phyloP scores from a whole-genome alignment of 495 filamentous ascomycete genomes.

The Penicillium lagena region DNA sequence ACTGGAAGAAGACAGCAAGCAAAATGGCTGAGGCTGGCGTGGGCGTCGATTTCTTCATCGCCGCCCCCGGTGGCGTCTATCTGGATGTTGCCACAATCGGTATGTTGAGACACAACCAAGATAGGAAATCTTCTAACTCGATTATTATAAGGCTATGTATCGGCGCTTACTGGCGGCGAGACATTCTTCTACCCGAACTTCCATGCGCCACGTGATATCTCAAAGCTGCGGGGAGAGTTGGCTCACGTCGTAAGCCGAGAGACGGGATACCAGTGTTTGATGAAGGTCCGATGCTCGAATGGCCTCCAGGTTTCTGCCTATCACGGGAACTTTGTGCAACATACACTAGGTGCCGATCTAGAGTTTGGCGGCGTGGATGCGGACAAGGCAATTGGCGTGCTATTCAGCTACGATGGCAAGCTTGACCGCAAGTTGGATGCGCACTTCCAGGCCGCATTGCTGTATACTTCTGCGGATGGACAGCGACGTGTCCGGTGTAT shows the following conservation, averaged over 20 bases:
- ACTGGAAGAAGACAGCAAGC: constrained; percentile 73
- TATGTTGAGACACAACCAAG: constrained; percentile 30
- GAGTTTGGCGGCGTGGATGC: constrained; percentile 91
- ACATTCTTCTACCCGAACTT: constrained; percentile 96
- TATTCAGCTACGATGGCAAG: constrained; percentile 96
- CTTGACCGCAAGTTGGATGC: constrained; percentile 93
- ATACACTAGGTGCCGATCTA: constrained; percentile 89
- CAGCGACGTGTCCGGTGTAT: constrained; percentile 87
- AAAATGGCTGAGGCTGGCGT: constrained; percentile 86
- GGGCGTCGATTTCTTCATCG: constrained; percentile 91
- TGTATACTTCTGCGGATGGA: constrained; percentile 89
- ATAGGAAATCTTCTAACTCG: constrained; percentile 4
- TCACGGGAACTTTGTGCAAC: constrained; percentile 92
- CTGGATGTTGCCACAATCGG: constrained; percentile 93
- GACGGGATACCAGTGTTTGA: constrained; percentile 91
- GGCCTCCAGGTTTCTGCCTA: constrained; percentile 91
- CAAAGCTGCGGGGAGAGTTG: constrained; percentile 81
- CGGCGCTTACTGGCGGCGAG: constrained; percentile 73
- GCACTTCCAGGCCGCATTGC: constrained; percentile 91
- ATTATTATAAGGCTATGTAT: constrained; percentile 26
- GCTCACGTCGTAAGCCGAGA: constrained; percentile 83
- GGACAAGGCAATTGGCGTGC: constrained; percentile 86
- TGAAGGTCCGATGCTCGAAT: constrained; percentile 98
- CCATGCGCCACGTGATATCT: constrained; percentile 73
- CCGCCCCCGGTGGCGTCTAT: constrained; percentile 81